Evolutionary conservation across 305 asterid genomes (phyloP).

Genomic region (Ilex paraguariensis): DNA sequence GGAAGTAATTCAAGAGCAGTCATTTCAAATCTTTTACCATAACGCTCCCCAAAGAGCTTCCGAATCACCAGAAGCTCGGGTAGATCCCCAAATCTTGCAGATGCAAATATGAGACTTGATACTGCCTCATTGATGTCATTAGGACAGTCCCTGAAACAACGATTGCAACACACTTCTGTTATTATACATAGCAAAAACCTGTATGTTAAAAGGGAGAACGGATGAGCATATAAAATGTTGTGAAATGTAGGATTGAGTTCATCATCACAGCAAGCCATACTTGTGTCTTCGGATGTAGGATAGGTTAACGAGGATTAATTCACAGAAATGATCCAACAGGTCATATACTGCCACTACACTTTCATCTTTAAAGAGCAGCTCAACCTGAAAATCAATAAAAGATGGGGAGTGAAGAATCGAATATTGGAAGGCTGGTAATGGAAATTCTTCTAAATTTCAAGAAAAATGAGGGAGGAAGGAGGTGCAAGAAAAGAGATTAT

Average conservation of each 20-base stretch:
- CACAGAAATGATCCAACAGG: constrained; percentile 50
- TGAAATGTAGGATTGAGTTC: too few species aligned
- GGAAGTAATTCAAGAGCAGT: constrained; percentile 56
- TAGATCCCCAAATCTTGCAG: constrained; percentile 76
- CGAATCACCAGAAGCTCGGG: constrained; percentile 64
- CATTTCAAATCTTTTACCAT: constrained; percentile 41
- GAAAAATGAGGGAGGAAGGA: neutral
- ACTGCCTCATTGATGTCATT: constrained; percentile 70
- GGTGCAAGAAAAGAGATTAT: neutral
- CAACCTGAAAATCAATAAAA: constrained; percentile 47
- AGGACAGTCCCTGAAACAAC: constrained; percentile 60
- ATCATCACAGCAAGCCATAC: constrained; percentile 17
- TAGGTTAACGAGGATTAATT: constrained; percentile 44
- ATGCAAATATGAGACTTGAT: constrained; percentile 68
- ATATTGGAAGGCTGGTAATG: too few species aligned
- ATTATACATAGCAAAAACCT: too few species aligned
- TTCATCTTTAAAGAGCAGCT: constrained; percentile 57
- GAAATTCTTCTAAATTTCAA: too few species aligned
- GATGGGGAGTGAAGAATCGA: neutral
- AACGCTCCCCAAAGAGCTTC: constrained; percentile 57
- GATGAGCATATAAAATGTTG: too few species aligned
- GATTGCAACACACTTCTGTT: neutral
- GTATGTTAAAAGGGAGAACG: too few species aligned
- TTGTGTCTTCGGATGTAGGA: constrained; percentile 55
- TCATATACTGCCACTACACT: constrained; percentile 47